phyloP scores from a whole-genome alignment of 805 yeast species.

The Saccharomycodes ludwigii region DNA sequence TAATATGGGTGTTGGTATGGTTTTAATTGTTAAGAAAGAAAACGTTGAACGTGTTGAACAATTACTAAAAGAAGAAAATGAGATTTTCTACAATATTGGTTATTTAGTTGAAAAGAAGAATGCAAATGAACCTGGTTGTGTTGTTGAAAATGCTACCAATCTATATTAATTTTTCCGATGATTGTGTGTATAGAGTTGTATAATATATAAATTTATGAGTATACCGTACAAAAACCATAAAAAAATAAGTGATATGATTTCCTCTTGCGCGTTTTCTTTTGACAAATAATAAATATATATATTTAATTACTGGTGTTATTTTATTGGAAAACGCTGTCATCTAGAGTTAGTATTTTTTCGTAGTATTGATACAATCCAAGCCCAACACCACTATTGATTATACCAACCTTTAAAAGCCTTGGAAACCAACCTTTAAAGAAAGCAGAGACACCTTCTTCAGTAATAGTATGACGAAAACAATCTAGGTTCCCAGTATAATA shows the following conservation, averaged over 20 bases:
- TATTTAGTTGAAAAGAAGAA: slow-evolving; percentile 35
- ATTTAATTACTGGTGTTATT: background rate
- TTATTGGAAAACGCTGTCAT: background rate
- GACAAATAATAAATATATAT: slow-evolving; percentile 1
- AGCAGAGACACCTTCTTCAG: slow-evolving; percentile 31
- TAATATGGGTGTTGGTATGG: slow-evolving; percentile 97
- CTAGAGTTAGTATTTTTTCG: slow-evolving; percentile 25
- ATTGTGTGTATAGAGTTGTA: background rate
- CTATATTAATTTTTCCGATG: slow-evolving; percentile 14
- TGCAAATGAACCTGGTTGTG: slow-evolving; percentile 45
- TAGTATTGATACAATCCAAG: slow-evolving; percentile 49
- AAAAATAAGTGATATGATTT: background rate
- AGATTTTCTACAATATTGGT: slow-evolving; percentile 65
- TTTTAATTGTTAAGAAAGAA: slow-evolving; percentile 61
- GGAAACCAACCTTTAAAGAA: slow-evolving; percentile 55
- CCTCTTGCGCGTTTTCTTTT: slow-evolving; percentile 1
- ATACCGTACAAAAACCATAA: background rate
- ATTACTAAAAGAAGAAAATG: slow-evolving; percentile 52
- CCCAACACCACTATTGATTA: slow-evolving; percentile 54
- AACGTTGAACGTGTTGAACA: slow-evolving; percentile 46
- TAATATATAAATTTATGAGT: slow-evolving; percentile 1
- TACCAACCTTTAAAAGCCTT: slow-evolving; percentile 53
- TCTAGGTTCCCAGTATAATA: slow-evolving; percentile 49
- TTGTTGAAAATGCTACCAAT: slow-evolving; percentile 32
- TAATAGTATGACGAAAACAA: slow-evolving; percentile 37